Percentiles rank a stretch among this genome's conserved stretches.
phyloP scores from a whole-genome alignment of 2,329 filamentous ascomycete species.

The Scedosporium aurantiacum region DNA sequence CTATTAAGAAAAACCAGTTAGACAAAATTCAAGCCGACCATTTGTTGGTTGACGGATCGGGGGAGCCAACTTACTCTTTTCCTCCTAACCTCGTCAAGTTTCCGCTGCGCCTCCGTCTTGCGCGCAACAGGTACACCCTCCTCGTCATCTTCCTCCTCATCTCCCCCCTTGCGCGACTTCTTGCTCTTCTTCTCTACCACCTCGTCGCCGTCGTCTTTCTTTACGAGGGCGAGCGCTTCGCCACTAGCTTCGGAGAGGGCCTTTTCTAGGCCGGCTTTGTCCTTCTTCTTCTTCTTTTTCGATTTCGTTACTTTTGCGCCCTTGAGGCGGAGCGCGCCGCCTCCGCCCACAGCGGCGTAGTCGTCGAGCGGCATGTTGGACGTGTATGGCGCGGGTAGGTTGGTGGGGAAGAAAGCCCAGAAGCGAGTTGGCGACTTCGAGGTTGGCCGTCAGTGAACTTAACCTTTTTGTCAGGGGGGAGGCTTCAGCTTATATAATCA shows the following conservation, averaged over 20 bases:
- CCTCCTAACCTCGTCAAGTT: constrained; percentile 68
- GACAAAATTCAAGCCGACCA: background rate
- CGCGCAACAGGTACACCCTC: constrained; percentile 16
- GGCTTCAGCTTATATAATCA: too few species aligned
- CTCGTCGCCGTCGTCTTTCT: constrained; percentile 21
- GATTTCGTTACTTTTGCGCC: constrained; percentile 54
- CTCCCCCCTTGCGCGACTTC: constrained; percentile 17
- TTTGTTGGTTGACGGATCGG: background rate
- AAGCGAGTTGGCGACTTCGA: too few species aligned
- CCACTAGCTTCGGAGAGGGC: constrained; percentile 25
- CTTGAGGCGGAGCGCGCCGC: constrained; percentile 78
- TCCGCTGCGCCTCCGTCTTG: constrained; percentile 78
- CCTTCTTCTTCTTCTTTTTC: constrained; percentile 53
- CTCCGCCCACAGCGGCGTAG: constrained; percentile 53
- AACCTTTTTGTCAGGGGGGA: too few species aligned
- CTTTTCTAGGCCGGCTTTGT: constrained; percentile 30
- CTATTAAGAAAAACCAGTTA: constrained; percentile 28
- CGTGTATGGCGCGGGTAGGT: background rate
- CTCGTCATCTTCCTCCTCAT: constrained; percentile 19
- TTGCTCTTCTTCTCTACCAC: constrained; percentile 14
- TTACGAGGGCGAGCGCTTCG: constrained; percentile 22
- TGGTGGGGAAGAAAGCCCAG: background rate
- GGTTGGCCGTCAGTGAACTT: too few species aligned
- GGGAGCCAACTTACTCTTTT: constrained; percentile 54
- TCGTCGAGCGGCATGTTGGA: constrained; percentile 61